Percentiles rank a stretch among this genome's conserved stretches.
Conservation (phyloP, 225 moss, liverwort and hornwort species). For the Sphagnum tenellum region DNA sequence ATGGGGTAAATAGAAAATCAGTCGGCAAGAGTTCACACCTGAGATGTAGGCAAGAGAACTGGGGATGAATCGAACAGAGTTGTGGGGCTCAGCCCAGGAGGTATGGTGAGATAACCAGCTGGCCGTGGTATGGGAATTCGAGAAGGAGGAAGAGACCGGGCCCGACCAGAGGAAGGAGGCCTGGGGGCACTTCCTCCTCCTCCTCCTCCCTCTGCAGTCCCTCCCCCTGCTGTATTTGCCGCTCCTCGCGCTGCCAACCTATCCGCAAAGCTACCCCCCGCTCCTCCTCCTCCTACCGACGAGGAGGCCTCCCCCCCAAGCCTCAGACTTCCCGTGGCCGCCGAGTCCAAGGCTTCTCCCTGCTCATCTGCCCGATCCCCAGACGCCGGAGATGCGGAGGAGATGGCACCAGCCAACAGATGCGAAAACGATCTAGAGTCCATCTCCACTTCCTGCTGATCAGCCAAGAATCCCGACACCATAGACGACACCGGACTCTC, state of each 20-base stretch:
- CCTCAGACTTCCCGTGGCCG: constrained; percentile 26
- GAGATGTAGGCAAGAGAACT: constrained; percentile 63
- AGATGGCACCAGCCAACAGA: constrained; percentile 63
- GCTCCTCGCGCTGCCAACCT: constrained; percentile 67
- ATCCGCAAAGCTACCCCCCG: constrained; percentile 75
- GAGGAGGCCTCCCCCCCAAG: constrained; percentile 12
- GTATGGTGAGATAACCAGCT: constrained; percentile 68
- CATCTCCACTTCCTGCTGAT: constrained; percentile 52
- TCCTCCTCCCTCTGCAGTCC: neutral
- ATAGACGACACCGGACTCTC: constrained; percentile 74
- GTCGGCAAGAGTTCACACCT: constrained; percentile 29
- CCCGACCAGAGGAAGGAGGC: constrained; percentile 34
- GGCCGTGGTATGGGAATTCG: constrained; percentile 65
- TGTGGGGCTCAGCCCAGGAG: constrained; percentile 84
- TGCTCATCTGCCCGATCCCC: constrained; percentile 27
- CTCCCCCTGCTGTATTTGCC: constrained; percentile 10
- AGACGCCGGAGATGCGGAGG: constrained; percentile 23
- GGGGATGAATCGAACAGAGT: constrained; percentile 77
- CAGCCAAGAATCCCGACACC: constrained; percentile 69
- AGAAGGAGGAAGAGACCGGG: constrained; percentile 64
- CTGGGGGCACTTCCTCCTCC: constrained; percentile 23
- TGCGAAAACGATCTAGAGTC: constrained; percentile 63
- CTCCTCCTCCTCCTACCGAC: constrained; percentile 36
- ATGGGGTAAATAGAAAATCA: too few species aligned
- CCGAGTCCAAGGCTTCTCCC: too few species aligned